Conservation (phyloP, 192 early-diverging fungal genomes). For the Radiomyces spectabilis region DNA sequence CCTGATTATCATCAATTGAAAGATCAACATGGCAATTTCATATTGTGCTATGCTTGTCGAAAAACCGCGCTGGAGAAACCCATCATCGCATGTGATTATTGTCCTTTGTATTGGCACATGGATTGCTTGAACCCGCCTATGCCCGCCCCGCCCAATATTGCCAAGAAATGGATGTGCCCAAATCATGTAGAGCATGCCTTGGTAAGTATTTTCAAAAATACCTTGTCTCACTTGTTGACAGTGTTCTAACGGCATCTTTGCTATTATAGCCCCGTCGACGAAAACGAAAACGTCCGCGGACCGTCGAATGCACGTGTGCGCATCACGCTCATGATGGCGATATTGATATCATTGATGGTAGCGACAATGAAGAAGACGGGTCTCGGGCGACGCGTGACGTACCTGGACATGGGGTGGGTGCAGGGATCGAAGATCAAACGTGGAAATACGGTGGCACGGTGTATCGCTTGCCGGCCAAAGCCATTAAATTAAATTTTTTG, state of each 20-base stretch:
- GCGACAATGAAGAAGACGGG: too few species aligned
- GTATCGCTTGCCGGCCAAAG: slow-evolving; percentile 30
- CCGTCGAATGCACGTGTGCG: slow-evolving; percentile 17
- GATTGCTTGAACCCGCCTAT: slow-evolving; percentile 46
- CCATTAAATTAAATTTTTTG: slow-evolving; percentile 33
- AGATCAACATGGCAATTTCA: slow-evolving; percentile 18
- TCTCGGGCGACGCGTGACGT: background rate
- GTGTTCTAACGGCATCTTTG: too few species aligned
- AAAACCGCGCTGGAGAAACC: slow-evolving; percentile 27
- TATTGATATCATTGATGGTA: slow-evolving; percentile 33
- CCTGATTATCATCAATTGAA: slow-evolving; percentile 21
- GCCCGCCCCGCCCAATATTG: slow-evolving; percentile 31
- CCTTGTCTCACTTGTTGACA: too few species aligned
- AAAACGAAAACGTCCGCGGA: slow-evolving; percentile 20
- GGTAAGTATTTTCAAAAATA: too few species aligned
- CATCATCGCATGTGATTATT: slow-evolving; percentile 45
- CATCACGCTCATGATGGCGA: slow-evolving; percentile 20
- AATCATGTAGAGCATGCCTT: too few species aligned
- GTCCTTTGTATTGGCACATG: slow-evolving; percentile 44
- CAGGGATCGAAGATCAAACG: background rate
- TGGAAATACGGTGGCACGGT: slow-evolving; percentile 14
- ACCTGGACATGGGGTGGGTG: background rate
- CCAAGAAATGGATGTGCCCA: slow-evolving; percentile 50
- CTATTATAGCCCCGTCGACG: slow-evolving; percentile 24
- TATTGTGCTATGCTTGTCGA: slow-evolving; percentile 28